These are phyloP conservation scores for Fusarium clavum DNA, from an alignment of 2,329 filamentous ascomycete species.

Conservation along the genomic window DNA sequence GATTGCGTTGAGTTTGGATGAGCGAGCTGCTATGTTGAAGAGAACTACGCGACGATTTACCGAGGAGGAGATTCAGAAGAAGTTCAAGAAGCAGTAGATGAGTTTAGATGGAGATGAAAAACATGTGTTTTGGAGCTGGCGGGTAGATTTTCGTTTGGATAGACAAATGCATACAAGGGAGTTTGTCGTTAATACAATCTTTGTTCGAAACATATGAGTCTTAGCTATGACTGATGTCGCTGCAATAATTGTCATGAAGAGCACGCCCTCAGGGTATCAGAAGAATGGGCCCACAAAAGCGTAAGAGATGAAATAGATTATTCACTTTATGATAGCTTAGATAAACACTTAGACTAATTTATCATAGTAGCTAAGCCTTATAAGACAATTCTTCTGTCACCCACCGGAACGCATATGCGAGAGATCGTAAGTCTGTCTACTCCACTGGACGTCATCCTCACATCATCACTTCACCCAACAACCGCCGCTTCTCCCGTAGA, in stretches of 20 bases:
- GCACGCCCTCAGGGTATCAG: background rate
- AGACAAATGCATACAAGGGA: conserved; percentile 10
- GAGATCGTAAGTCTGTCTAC: background rate
- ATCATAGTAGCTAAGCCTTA: too few species aligned
- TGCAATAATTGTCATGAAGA: background rate
- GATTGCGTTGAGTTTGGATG: conserved; percentile 70
- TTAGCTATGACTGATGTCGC: background rate
- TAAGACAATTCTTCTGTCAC: too few species aligned
- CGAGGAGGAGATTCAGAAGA: conserved; percentile 42
- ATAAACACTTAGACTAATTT: too few species aligned
- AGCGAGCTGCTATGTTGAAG: conserved; percentile 37
- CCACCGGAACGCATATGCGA: too few species aligned
- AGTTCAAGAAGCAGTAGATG: conserved; percentile 30
- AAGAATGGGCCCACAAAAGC: too few species aligned
- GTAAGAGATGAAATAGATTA: too few species aligned
- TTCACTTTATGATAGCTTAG: too few species aligned
- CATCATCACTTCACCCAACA: background rate
- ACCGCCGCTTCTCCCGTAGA: too few species aligned
- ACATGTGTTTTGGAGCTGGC: background rate
- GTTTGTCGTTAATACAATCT: background rate
- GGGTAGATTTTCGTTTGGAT: background rate
- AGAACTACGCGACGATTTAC: conserved; percentile 42
- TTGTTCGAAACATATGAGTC: background rate
- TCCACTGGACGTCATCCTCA: background rate
- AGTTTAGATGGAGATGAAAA: background rate